These are phyloP conservation scores for Leccinum ochraceum DNA, from an alignment of 768 basidiomycete genomes.

Conservation along the genomic window DNA sequence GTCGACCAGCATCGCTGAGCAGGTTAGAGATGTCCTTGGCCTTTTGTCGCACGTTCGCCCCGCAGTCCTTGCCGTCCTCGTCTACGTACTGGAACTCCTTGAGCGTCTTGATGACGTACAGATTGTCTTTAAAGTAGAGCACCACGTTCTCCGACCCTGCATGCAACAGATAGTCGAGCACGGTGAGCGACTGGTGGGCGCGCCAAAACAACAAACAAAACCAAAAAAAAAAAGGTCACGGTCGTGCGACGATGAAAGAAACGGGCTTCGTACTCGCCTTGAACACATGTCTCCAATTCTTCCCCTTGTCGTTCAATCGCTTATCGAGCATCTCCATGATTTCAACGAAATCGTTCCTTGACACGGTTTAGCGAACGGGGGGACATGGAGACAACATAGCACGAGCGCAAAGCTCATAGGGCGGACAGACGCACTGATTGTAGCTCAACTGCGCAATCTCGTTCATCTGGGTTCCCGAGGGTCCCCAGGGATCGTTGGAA, in stretches of 20 bases:
- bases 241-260: neutral
- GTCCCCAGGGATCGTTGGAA: slow-evolving; percentile 98
- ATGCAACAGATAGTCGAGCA: slow-evolving; percentile 94
- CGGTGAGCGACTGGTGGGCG: slow-evolving; percentile 70
- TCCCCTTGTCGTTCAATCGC: slow-evolving; percentile 96
- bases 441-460: slow-evolving; percentile 96
- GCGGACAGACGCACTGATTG: slow-evolving; percentile 73
- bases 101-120: slow-evolving; percentile 97
- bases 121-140: slow-evolving; percentile 96
- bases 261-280: slow-evolving; percentile 58
- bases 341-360: slow-evolving; percentile 92
- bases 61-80: slow-evolving; percentile 95
- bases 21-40: slow-evolving; percentile 98
- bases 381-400: neutral
- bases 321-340: slow-evolving; percentile 99
- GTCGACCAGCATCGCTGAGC: slow-evolving; percentile 82
- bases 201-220: neutral
- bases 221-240: neutral
- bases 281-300: slow-evolving; percentile 99
- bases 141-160: slow-evolving; percentile 98
- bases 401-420: neutral
- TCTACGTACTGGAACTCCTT: slow-evolving; percentile 98
- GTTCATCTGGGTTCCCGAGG: slow-evolving; percentile 98
- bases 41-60: slow-evolving; percentile 96
- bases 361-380: neutral